Percentiles rank a stretch among this genome's conserved stretches.
phyloP scores from a whole-genome alignment of 441 rosid genomes.

The Adansonia madagascariensis region DNA sequence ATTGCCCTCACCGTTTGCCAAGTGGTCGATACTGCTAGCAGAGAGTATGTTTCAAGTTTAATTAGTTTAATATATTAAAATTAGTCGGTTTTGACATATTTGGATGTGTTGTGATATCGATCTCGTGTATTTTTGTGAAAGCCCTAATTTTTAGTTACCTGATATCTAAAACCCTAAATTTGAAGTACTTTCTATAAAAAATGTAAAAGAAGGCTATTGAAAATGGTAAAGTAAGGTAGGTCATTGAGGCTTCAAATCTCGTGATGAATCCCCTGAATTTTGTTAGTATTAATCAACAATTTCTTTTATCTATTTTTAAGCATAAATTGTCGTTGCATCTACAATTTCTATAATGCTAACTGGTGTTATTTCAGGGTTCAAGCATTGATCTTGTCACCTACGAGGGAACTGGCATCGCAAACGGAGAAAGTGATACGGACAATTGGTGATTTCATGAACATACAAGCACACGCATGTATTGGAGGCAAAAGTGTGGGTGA shows the following conservation, averaged over 20 bases:
- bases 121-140: not conserved
- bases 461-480: conserved; percentile 82
- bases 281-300: no score
- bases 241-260: not conserved
- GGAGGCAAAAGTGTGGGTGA: conserved; percentile 99
- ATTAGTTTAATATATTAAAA: not conserved
- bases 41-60: conserved; percentile 56
- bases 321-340: no score
- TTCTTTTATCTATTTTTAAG: no score
- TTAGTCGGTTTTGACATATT: not conserved
- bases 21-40: conserved; percentile 62
- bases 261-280: no score
- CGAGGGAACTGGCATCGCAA: conserved; percentile 68
- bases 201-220: not conserved
- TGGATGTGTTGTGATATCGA: not conserved
- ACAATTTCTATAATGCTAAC: no score
- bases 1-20: conserved; percentile 93
- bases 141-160: not conserved
- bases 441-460: conserved; percentile 70
- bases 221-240: not conserved
- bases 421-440: conserved; percentile 81
- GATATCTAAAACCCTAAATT: conserved; percentile 22
- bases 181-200: not conserved
- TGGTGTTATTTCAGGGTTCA: conserved; percentile 56
- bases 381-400: conserved; percentile 87